Evolutionary conservation across 306 rosid species (phyloP).

Genomic region (Begonia fuchsioides): DNA sequence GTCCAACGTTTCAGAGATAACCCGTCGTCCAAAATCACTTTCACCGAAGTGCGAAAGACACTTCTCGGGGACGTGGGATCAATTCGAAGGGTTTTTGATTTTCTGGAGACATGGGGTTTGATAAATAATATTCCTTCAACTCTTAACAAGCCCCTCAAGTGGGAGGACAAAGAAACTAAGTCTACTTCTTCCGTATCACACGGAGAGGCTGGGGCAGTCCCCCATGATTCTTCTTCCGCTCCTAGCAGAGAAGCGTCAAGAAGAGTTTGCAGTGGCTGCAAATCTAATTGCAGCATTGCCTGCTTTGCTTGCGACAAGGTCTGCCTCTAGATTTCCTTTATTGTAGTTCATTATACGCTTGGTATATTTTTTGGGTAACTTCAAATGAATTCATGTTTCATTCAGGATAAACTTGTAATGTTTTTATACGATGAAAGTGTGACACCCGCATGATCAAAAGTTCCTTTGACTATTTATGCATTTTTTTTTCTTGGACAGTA

Average conservation of each 20-base stretch:
- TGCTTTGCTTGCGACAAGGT: slow-evolving; percentile 96
- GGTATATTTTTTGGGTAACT: too few relatives aligned
- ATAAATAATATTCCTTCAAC: slow-evolving; percentile 58
- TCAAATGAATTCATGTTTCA: too few relatives aligned
- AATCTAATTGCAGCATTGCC: slow-evolving; percentile 61
- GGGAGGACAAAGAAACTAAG: slow-evolving; percentile 75
- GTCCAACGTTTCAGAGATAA: slow-evolving; percentile 47
- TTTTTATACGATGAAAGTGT: too few relatives aligned
- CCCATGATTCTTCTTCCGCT: slow-evolving; percentile 15
- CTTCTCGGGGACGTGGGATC: slow-evolving; percentile 88
- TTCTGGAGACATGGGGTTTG: slow-evolving; percentile 79
- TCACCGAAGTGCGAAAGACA: slow-evolving; percentile 75
- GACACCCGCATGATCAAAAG: too few relatives aligned
- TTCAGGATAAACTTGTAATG: too few relatives aligned
- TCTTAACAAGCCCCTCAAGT: slow-evolving; percentile 47
- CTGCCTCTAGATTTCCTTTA: neutral
- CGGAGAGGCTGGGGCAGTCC: slow-evolving; percentile 17
- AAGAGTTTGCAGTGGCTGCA: slow-evolving; percentile 82
- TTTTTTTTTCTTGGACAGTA: slow-evolving; percentile 30
- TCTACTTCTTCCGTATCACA: slow-evolving; percentile 7
- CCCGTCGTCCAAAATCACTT: slow-evolving; percentile 53
- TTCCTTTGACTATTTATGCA: neutral
- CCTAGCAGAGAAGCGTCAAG: slow-evolving; percentile 29
- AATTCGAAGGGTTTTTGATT: slow-evolving; percentile 70
- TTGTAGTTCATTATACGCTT: too few relatives aligned